Evolutionary conservation across 192 early-diverging fungal genomes (phyloP), one percentile per base, ranked within the genome.

Genomic region (Funneliformis geosporum): DNA sequence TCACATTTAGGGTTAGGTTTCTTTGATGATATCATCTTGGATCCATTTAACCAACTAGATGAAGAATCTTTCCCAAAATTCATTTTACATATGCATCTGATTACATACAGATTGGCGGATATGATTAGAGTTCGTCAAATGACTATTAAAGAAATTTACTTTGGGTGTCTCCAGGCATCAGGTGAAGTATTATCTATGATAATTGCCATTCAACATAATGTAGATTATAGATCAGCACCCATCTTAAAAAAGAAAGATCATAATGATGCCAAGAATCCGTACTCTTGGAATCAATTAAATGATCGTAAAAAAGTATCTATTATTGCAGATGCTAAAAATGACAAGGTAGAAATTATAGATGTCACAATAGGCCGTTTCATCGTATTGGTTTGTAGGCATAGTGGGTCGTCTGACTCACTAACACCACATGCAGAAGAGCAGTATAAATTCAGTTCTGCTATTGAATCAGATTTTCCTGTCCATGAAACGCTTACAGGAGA

Each of bases 351-450:
- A 72, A 16, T 9, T 46, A 18, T 74, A 16, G 72, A 74, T 40
- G 38, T 7, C 28, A 74, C 33, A 33, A 43, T 50, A 59, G 50
- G 47, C 5, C 4, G 18, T 33, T 74, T 33, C 28, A 50, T 74
- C 55, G 1, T 74, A 5, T n/a, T 28, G 10, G 27, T 60, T 38
- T 12, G 2, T 33, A 74, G 55, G 5, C 8, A 4, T 18, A 59
- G 28, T 33, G 0, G 0, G 2, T 74, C 33, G 0, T 47, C 50
- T 0, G 50, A 60, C 33, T 47, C 72, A 38, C 5, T 74, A 74
- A 28, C 27, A 59, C 28, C 72, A 59, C 72, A 73, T 73, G 50
- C 27, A 16, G 50, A 73, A 38, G 72, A 73, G 27, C 72, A 73
- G 28, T 73, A 73, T 33, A 73, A 73, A 73, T 73, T 28, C 12